Percentiles rank a stretch among this genome's conserved stretches.
Evolutionary conservation across 2,329 filamentous ascomycete species (phyloP).

Genomic region (Paecilomyces dactylethromorphus): DNA sequence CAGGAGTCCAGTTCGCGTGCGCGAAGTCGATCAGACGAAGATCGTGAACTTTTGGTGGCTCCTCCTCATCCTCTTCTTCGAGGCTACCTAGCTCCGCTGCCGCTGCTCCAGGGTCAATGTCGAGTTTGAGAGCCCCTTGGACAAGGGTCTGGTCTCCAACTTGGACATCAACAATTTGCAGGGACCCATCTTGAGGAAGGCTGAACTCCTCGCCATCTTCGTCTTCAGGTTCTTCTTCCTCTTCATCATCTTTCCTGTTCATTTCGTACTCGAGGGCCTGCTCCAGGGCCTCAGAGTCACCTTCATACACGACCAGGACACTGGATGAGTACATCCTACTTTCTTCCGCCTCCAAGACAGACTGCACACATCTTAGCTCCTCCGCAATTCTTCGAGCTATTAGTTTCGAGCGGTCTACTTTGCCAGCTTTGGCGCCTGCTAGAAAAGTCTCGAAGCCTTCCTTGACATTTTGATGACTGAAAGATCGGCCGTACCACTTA

Average conservation of each 20-base stretch:
- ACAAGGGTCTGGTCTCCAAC: conserved; percentile 20
- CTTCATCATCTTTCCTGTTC: conserved; percentile 23
- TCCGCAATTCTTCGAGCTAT: conserved; percentile 35
- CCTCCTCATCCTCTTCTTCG: conserved; percentile 50
- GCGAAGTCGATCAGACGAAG: conserved; percentile 96
- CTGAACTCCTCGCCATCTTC: conserved; percentile 19
- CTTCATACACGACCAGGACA: conserved; percentile 61
- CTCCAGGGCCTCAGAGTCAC: conserved; percentile 51
- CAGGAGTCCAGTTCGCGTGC: conserved; percentile 77
- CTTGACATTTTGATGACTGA: conserved; percentile 49
- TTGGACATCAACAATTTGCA: conserved; percentile 25
- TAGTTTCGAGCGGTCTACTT: conserved; percentile 37
- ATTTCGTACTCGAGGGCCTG: conserved; percentile 41
- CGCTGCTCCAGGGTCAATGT: conserved; percentile 27
- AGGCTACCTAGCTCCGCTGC: conserved; percentile 43
- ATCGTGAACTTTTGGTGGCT: conserved; percentile 61
- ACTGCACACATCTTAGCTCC: conserved; percentile 39
- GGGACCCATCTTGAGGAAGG: conserved; percentile 19
- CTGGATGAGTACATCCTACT: conserved; percentile 63
- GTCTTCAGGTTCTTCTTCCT: conserved; percentile 24
- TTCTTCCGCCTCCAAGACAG: conserved; percentile 49
- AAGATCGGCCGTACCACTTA: conserved; percentile 59
- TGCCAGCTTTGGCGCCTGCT: conserved; percentile 35
- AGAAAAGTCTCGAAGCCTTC: conserved; percentile 55
- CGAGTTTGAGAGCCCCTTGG: conserved; percentile 28